Evolutionary conservation across 2,329 filamentous ascomycete species (phyloP), one percentile per base, ranked within the genome.

Genomic region (Aspergillus intermedius): DNA sequence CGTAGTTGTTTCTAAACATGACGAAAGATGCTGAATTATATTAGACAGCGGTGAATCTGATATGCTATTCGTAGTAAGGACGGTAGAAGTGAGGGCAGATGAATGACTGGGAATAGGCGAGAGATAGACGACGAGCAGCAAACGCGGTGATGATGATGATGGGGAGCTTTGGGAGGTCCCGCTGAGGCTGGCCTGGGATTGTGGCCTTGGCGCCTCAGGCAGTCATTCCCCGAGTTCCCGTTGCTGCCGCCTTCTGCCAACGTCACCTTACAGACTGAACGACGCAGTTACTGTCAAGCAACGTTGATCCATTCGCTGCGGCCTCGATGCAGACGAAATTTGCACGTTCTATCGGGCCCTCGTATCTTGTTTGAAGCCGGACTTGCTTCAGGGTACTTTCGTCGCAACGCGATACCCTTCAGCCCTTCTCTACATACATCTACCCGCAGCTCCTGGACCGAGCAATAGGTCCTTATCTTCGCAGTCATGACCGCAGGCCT

Each of bases 1-100:
- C 93, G 81, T 98, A 98, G 76, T 97, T 97, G 81, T 98, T 98
- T 76, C 93, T 83, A 78, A 98, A 98, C 93, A 98, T 97, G 66
- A 45, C 51, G 51, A 41, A 28, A 22, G 48, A 46, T 43, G 19
- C n/a, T 37, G 19, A 22, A 19, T 13, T 19, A 40, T 1, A 12
- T 21, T 12, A 40, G 37, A 40, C 10, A 21, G 19, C 17, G 4
- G 17, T 19, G 34, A 15, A 30, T 10, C 4, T 30, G 25, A 40
- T 6, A 40, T 4, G 22, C 4, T 35, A 13, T 35, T 6, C 13
- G 6, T 35, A n/a, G 34, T 17, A 35, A 17, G 5, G n/a, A 35
- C n/a, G 3, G 15, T 17, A 35, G 34, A 30, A 12, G n/a, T 7
- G 34, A 35, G 34, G 34, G 8, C 15, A 15, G 37, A 19, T 15